Percentiles rank a stretch among this genome's conserved stretches.
phyloP scores from a whole-genome alignment of 257 asterid genomes.

The Scutellaria baicalensis region DNA sequence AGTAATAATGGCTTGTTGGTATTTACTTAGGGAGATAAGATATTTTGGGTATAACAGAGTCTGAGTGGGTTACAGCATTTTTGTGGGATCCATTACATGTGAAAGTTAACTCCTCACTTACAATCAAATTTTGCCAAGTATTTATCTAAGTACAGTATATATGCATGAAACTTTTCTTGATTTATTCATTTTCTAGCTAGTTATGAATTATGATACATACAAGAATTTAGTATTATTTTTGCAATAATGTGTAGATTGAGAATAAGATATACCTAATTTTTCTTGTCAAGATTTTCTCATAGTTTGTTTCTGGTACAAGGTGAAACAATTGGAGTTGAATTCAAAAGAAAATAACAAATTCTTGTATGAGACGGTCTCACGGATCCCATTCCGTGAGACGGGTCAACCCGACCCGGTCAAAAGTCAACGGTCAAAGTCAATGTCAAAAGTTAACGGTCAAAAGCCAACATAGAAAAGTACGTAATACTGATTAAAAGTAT shows the following conservation, averaged over 20 bases:
- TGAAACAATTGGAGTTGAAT: no score
- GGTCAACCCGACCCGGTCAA: no score
- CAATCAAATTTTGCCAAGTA: slow-evolving; percentile 7
- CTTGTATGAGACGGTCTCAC: no score
- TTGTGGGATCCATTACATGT: slow-evolving; percentile 14
- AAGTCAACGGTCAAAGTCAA: no score
- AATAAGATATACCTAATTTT: not conserved
- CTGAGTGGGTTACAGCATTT: slow-evolving; percentile 18
- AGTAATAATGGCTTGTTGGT: not conserved
- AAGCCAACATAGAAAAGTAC: no score
- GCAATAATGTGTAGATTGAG: not conserved
- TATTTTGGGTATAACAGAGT: not conserved
- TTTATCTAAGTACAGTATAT: no score
- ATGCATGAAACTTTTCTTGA: not conserved
- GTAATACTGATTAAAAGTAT: no score
- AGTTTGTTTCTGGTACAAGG: not conserved
- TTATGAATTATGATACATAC: not conserved
- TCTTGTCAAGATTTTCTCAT: not conserved
- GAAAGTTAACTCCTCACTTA: not conserved
- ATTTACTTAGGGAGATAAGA: not conserved
- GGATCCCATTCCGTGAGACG: no score
- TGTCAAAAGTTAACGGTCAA: no score
- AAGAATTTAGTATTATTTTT: not conserved
- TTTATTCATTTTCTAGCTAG: not conserved
- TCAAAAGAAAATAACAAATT: no score